phyloP scores from a whole-genome alignment of 1,284 basidiomycete genomes.

The Sporisorium graminicola region DNA sequence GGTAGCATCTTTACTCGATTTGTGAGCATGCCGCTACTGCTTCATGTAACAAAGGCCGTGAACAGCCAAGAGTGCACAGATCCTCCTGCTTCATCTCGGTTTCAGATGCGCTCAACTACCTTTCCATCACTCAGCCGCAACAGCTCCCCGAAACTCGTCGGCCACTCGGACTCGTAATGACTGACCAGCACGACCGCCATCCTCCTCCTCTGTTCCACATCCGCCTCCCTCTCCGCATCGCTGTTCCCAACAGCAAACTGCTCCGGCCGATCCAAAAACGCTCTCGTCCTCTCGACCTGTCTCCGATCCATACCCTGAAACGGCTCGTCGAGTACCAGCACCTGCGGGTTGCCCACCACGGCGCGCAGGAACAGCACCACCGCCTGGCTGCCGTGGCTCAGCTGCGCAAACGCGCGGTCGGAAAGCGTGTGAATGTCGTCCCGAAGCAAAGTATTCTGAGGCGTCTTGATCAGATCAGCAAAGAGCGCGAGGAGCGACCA shows the following conservation, averaged over 20 bases:
- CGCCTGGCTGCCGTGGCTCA: constrained; percentile 62
- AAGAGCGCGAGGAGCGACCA: constrained; percentile 40
- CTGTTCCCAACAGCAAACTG: constrained; percentile 18
- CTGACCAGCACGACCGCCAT: constrained; percentile 62
- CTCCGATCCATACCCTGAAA: constrained; percentile 66
- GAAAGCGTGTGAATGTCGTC: constrained; percentile 26
- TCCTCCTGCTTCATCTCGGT: no score
- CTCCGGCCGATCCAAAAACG: constrained; percentile 50
- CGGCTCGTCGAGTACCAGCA: constrained; percentile 67
- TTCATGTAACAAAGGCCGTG: no score
- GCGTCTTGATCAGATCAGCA: constrained; percentile 48
- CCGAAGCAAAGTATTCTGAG: background rate
- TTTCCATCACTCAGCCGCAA: constrained; percentile 54
- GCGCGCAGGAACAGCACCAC: constrained; percentile 64
- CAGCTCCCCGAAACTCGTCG: constrained; percentile 47
- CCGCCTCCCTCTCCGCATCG: constrained; percentile 10
- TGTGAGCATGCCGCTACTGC: background rate
- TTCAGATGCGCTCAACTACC: constrained; percentile 49
- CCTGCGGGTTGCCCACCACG: constrained; percentile 53
- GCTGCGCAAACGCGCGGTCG: constrained; percentile 25
- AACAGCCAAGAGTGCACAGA: no score
- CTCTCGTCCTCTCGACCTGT: constrained; percentile 51
- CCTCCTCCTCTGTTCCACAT: constrained; percentile 24
- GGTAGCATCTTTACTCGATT: background rate
- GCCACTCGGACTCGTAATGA: constrained; percentile 68